phyloP scores from a whole-genome alignment of 2,329 filamentous ascomycete species.

The Fusarium fracticaudum region DNA sequence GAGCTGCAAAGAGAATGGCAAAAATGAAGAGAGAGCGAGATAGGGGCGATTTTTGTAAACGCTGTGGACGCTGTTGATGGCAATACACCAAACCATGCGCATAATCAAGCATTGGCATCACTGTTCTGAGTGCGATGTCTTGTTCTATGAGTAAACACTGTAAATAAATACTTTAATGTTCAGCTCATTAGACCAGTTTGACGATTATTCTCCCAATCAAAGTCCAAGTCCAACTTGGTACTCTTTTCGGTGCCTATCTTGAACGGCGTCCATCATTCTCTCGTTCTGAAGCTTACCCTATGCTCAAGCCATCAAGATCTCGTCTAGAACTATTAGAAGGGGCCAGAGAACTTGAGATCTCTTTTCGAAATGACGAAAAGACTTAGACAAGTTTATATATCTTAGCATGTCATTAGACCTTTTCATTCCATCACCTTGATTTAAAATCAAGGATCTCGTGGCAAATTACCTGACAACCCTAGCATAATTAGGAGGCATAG shows the following conservation, averaged over 20 bases:
- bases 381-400: rapidly evolving
- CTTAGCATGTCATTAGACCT: too few species aligned
- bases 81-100: too few species aligned
- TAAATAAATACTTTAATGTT: neutral
- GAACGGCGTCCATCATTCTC: too few species aligned
- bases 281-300: too few species aligned
- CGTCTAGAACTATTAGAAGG: too few species aligned
- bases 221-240: neutral
- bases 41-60: neutral
- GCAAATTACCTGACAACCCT: too few species aligned
- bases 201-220: rapidly evolving
- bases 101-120: neutral
- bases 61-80: neutral
- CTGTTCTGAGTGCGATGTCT: rapidly evolving
- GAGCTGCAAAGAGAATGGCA: neutral
- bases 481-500: rapidly evolving
- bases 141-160: neutral
- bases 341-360: too few species aligned
- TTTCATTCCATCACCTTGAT: too few species aligned
- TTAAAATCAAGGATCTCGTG: too few species aligned
- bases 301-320: too few species aligned
- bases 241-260: too few species aligned
- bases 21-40: neutral
- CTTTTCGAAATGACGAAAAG: too few species aligned
- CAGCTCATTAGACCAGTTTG: neutral